Evolutionary conservation across 805 yeast genomes (phyloP).

Genomic region (Danielozyma ontarioensis): DNA sequence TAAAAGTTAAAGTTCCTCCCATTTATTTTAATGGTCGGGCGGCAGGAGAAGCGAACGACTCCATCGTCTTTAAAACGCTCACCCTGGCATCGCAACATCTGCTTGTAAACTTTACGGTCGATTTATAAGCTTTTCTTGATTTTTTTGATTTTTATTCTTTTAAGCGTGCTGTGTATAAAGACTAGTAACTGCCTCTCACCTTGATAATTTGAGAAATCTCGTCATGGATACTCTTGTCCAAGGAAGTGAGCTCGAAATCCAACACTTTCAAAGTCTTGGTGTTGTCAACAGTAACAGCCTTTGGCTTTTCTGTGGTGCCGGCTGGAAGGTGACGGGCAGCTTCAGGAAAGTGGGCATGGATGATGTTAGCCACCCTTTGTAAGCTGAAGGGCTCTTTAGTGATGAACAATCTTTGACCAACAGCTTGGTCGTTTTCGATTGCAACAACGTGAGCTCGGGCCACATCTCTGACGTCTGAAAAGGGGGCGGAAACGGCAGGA

Average conservation of each 20-base stretch:
- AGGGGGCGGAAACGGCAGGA: slow-evolving; percentile 16
- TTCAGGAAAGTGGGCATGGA: not conserved
- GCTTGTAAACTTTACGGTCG: too few relatives aligned
- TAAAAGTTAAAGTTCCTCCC: too few relatives aligned
- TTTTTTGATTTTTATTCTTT: too few relatives aligned
- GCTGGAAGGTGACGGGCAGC: not conserved
- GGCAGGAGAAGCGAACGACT: too few relatives aligned
- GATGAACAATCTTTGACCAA: slow-evolving; percentile 7
- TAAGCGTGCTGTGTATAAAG: too few relatives aligned
- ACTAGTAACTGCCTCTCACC: too few relatives aligned
- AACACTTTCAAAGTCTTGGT: slow-evolving; percentile 9
- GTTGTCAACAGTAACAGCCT: slow-evolving; percentile 3
- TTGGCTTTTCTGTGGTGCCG: not conserved
- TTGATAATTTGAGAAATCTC: slow-evolving; percentile 13
- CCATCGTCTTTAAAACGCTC: too few relatives aligned
- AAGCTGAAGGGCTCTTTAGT: not conserved
- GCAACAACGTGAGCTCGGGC: slow-evolving; percentile 41
- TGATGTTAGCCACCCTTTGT: not conserved
- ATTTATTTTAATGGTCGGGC: too few relatives aligned
- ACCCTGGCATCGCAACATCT: too few relatives aligned
- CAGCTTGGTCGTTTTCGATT: slow-evolving; percentile 21
- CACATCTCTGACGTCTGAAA: slow-evolving; percentile 44
- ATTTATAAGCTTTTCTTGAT: too few relatives aligned
- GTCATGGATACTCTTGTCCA: slow-evolving; percentile 12
- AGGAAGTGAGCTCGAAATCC: slow-evolving; percentile 9